Conservation (phyloP, 768 basidiomycete genomes). For the Pleurotus ostreatus region DNA sequence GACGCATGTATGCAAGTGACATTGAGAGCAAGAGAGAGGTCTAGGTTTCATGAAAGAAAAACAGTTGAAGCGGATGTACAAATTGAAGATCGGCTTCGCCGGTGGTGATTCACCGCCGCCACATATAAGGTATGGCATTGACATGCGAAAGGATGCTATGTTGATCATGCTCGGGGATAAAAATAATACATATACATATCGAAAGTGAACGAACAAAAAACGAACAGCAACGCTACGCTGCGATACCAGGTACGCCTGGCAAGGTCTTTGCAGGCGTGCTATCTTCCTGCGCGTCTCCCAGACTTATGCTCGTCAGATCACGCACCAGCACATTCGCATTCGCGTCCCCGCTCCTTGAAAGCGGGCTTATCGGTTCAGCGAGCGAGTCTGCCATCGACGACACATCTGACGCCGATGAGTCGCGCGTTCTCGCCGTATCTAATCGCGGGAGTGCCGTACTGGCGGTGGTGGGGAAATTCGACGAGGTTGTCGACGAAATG, state of each 20-base stretch:
- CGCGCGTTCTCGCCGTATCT: slow-evolving; percentile 21
- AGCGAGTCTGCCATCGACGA: slow-evolving; percentile 56
- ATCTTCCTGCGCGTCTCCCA: slow-evolving; percentile 18
- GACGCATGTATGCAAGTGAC: too few species aligned
- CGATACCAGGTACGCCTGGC: not conserved
- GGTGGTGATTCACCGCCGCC: too few species aligned
- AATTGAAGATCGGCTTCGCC: too few species aligned
- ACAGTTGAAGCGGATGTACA: too few species aligned
- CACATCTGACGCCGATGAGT: slow-evolving; percentile 50
- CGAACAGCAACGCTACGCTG: too few species aligned
- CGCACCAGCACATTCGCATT: slow-evolving; percentile 22
- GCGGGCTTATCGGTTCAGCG: slow-evolving; percentile 57
- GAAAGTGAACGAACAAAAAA: too few species aligned
- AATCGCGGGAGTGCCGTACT: slow-evolving; percentile 18
- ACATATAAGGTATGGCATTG: too few species aligned
- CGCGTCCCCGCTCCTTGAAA: slow-evolving; percentile 23
- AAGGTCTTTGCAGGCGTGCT: not conserved
- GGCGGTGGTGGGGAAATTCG: slow-evolving; percentile 11
- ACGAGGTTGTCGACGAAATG: slow-evolving; percentile 39
- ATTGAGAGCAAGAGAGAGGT: too few species aligned
- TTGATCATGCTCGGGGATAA: too few species aligned
- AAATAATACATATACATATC: too few species aligned
- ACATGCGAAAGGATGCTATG: too few species aligned
- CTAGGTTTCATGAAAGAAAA: too few species aligned
- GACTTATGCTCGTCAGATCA: slow-evolving; percentile 16